phyloP scores from a whole-genome alignment of 192 early-diverging fungal species.

The Umbelopsis ramanniana region DNA sequence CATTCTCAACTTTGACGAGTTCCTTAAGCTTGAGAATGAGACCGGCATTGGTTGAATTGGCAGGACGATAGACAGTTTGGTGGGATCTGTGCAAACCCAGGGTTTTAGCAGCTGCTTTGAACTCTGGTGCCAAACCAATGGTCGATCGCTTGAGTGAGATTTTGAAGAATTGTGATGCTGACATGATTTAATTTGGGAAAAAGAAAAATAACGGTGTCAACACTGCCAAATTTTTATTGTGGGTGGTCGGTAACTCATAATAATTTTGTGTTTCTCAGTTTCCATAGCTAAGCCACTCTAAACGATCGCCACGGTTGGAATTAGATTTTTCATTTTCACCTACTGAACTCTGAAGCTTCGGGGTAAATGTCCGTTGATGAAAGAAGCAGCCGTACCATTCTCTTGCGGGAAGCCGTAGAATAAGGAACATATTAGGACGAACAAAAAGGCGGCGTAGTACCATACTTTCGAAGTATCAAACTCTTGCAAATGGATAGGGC shows the following conservation, averaged over 20 bases:
- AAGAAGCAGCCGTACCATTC: slow-evolving; percentile 5
- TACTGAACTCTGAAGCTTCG: not conserved
- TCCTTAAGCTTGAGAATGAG: slow-evolving; percentile 58
- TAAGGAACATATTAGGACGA: not conserved
- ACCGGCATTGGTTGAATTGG: slow-evolving; percentile 49
- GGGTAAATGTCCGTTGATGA: slow-evolving; percentile 9
- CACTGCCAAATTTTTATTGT: not conserved
- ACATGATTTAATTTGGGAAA: not conserved
- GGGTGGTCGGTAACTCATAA: not conserved
- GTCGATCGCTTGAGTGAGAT: slow-evolving; percentile 52
- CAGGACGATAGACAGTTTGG: slow-evolving; percentile 50
- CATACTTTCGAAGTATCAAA: not conserved
- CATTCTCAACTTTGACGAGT: slow-evolving; percentile 48
- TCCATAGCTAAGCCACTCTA: slow-evolving; percentile 3
- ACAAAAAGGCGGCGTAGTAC: not conserved
- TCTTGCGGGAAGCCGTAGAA: slow-evolving; percentile 10
- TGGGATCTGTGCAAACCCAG: slow-evolving; percentile 43
- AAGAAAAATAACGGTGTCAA: not conserved
- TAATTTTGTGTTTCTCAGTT: not conserved
- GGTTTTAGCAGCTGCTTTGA: slow-evolving; percentile 37
- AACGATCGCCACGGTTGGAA: not conserved
- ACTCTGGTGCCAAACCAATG: slow-evolving; percentile 46
- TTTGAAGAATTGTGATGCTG: slow-evolving; percentile 41
- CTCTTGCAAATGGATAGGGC: not conserved
- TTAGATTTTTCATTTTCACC: too few species aligned